Percentiles rank a stretch among this genome's conserved stretches.
Conservation (phyloP, 2,329 filamentous ascomycete species). For the Alternaria consortialis region DNA sequence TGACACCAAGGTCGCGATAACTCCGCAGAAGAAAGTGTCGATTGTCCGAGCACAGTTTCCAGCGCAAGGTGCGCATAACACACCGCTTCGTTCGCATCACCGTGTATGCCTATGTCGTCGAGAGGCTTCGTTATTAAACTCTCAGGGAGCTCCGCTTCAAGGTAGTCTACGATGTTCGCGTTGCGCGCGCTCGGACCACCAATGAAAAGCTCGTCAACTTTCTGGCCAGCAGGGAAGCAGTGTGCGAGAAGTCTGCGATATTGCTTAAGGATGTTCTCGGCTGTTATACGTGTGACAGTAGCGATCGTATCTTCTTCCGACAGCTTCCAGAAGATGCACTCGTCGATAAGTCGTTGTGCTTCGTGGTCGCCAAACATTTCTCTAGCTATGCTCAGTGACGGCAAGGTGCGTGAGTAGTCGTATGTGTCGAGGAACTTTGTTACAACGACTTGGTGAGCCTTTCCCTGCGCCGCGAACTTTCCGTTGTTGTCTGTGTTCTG, state of each 20-base stretch:
- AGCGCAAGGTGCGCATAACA: slow-evolving; percentile 70
- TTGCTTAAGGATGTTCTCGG: slow-evolving; percentile 65
- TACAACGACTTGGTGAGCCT: slow-evolving; percentile 61
- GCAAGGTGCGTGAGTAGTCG: slow-evolving; percentile 61
- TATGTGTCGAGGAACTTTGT: slow-evolving; percentile 59
- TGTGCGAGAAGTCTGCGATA: slow-evolving; percentile 59
- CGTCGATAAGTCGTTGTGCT: slow-evolving; percentile 61
- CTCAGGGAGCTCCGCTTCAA: slow-evolving; percentile 60
- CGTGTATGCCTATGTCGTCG: slow-evolving; percentile 66
- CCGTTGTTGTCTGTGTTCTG: slow-evolving; percentile 63
- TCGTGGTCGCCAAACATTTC: slow-evolving; percentile 68
- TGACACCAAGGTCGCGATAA: neutral
- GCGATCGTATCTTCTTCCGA: slow-evolving; percentile 64
- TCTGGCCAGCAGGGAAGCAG: slow-evolving; percentile 36
- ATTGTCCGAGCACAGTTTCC: slow-evolving; percentile 55
- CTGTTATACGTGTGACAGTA: slow-evolving; percentile 67
- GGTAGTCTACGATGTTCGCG: slow-evolving; percentile 64
- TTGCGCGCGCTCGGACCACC: slow-evolving; percentile 68
- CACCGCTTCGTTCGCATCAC: slow-evolving; percentile 67
- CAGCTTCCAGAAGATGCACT: slow-evolving; percentile 57
- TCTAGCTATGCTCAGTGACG: slow-evolving; percentile 66
- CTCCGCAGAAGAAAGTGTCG: neutral
- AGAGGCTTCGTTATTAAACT: slow-evolving; percentile 62
- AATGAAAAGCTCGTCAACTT: slow-evolving; percentile 67
- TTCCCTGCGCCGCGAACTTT: slow-evolving; percentile 60